Evolutionary conservation across 768 basidiomycete species (phyloP).

Genomic region (Holtermannia corniformis): DNA sequence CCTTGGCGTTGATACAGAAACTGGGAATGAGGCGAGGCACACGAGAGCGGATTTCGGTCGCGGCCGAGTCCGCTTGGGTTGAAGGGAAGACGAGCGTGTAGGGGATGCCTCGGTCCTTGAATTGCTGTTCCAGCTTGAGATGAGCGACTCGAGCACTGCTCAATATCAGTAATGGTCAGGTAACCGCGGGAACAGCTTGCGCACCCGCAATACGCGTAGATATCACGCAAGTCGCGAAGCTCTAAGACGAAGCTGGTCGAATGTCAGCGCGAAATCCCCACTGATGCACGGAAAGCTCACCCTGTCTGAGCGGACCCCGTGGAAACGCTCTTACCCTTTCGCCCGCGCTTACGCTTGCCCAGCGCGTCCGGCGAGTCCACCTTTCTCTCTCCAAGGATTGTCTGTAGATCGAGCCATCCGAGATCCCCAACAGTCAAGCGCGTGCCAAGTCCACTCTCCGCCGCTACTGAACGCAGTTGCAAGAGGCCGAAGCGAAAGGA

Average conservation of each 20-base stretch:
- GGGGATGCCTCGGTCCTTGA: constrained; percentile 70
- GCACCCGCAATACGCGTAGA: constrained; percentile 83
- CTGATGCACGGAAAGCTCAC: constrained; percentile 4
- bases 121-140: constrained; percentile 74
- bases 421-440: constrained; percentile 23
- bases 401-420: constrained; percentile 18
- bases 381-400: constrained; percentile 5
- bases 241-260: constrained; percentile 54
- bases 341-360: background rate
- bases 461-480: constrained; percentile 37
- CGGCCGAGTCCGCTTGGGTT: constrained; percentile 41
- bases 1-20: constrained; percentile 68
- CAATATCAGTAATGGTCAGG: background rate
- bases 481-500: constrained; percentile 76
- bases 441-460: constrained; percentile 19
- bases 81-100: constrained; percentile 63
- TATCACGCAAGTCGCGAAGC: constrained; percentile 52
- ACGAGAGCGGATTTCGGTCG: constrained; percentile 14
- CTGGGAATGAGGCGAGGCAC: constrained; percentile 62
- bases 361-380: background rate
- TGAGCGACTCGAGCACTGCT: constrained; percentile 86
- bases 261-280: background rate
- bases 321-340: background rate
- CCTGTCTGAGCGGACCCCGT: background rate
- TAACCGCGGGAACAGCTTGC: background rate